Base-by-base conservation (phyloP, 108 stramenopile genomes). In the Pseudonitzschia delicatissima region DNA sequence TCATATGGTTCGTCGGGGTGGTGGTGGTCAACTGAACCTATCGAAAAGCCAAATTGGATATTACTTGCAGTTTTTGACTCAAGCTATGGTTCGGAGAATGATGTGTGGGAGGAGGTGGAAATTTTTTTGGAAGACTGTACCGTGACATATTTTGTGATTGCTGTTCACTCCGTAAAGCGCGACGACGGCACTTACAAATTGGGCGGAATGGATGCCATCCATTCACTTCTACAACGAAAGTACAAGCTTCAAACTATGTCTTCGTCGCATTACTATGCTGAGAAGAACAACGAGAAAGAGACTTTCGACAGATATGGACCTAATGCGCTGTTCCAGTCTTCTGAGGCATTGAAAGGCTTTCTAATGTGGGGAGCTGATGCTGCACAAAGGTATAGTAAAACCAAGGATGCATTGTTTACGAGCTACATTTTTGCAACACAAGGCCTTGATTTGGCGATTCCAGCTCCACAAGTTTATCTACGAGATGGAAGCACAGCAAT, bases 381-480 rank as follows among this genome's bases (percentile, higher is more conserved):
- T 37, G 63, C 57, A 55, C 7, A 64, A 52, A 28, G 17, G 27
- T 37, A 58, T 11, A 18, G 57, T 31, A 60, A 66, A 39, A 25
- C 32, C 13, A 17, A 51, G 57, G 32, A 45, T 53, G 31, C 31
- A 8, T 35, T 55, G 9, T 66, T 51, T 27, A 64, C 50, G 27
- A 73, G 74, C 0, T 73, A 76, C 12, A 37, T 84, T 23, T 84
- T 84, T 70, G 79, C 79, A 11, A 84, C 83, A 28, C 83, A 84
- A 73, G 83, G 83, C 28, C 71, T 84, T 23, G 83, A 84, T 61
- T 57, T 84, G n/a, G 83, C 83, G 5, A 84, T 84, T 48, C 83
- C 83, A 15, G 57, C 79, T 2, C 21, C 50, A 59, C 66, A 53
- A 18, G 68, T 51, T 23, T 69, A 76, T 51, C 66, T 63, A 18